Evolutionary conservation across 176 grass and related monocot species (phyloP), one percentile per base, ranked within the genome.

Genomic region (Lolium multiflorum): DNA sequence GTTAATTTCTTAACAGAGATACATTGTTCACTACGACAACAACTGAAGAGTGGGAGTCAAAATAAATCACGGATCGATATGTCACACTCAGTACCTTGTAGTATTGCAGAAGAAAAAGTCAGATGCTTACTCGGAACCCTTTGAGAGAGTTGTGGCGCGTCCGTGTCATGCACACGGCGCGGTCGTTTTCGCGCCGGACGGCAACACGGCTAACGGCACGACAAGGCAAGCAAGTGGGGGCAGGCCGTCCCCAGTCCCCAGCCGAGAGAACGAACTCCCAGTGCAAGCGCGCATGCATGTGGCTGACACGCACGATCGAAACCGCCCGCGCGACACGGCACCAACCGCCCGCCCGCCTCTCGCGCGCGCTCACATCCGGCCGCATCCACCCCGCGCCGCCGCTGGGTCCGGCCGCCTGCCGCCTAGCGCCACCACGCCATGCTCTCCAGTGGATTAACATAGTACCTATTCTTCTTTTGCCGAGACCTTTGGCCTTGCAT

Each of bases 291-390:
- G 74, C 83, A 82, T 86, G 74, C 83, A 82, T 86, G 88, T 86
- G 83, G 88, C 77, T 85, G 83, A 71, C 73, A 85, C 43, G 39
- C 60, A 82, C 71, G 18, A 6, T 7, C 5, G 25, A 26, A 24
- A 11, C 58, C 8, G 24, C 85, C 89, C 89, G 89, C 64, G 76
- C 89, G 89, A 91, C 89, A 91, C 85, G 89, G 76, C 69, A 84
- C 75, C 85, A 91, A 90, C 88, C 78, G 18, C 52, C 62, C 22
- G 4, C 3, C 22, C 26, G 31, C n/a, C 43, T 15, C 46, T 51
- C 18, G 1, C 43, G 17, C 5, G 3, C 11, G 51, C 10, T 4
- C 10, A 25, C 60, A 6, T n/a, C 31, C 24, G 11, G 28, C 6
- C 64, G 4, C 15, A 67, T 67, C 64, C 64, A 2, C 15, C 13